phyloP scores from a whole-genome alignment of 2,329 filamentous ascomycete species.

The Sphaerulina vaccinii region DNA sequence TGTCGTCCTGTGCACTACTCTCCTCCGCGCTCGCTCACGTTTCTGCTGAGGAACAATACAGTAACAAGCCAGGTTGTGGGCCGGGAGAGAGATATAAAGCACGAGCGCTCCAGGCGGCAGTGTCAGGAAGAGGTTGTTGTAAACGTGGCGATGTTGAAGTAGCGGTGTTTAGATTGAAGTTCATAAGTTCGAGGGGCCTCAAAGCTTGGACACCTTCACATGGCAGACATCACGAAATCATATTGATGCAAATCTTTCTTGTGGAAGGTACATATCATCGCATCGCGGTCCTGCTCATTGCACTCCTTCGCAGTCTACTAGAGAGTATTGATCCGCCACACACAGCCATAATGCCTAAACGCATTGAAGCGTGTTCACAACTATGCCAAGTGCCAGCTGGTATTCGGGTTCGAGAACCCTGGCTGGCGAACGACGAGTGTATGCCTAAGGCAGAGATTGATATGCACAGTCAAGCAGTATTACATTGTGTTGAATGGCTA shows the following conservation, averaged over 20 bases:
- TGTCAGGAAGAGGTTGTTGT: conserved; percentile 4
- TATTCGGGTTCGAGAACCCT: conserved; percentile 3
- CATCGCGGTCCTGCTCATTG: no score
- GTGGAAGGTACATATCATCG: no score
- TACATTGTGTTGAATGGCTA: no score
- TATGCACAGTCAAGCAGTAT: not conserved
- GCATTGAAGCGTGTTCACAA: not conserved
- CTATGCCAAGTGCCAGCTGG: conserved; percentile 6
- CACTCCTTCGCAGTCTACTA: no score
- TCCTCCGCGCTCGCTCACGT: not conserved
- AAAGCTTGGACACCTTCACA: conserved; percentile 7
- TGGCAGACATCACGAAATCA: no score
- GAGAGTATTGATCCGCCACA: no score
- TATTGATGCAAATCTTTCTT: no score
- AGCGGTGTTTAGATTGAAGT: conserved; percentile 10
- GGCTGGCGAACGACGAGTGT: conserved; percentile 6
- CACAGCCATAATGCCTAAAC: no score
- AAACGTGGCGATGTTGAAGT: conserved; percentile 6
- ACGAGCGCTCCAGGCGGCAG: conserved; percentile 6
- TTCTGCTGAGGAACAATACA: not conserved
- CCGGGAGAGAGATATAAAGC: not conserved
- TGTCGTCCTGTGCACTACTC: not conserved
- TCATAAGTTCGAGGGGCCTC: conserved; percentile 8
- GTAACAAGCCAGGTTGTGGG: not conserved
- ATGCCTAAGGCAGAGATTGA: not conserved